These are phyloP conservation scores for Exophiala alcalophila DNA, from an alignment of 2,329 filamentous ascomycete species.

Conservation along the genomic window DNA sequence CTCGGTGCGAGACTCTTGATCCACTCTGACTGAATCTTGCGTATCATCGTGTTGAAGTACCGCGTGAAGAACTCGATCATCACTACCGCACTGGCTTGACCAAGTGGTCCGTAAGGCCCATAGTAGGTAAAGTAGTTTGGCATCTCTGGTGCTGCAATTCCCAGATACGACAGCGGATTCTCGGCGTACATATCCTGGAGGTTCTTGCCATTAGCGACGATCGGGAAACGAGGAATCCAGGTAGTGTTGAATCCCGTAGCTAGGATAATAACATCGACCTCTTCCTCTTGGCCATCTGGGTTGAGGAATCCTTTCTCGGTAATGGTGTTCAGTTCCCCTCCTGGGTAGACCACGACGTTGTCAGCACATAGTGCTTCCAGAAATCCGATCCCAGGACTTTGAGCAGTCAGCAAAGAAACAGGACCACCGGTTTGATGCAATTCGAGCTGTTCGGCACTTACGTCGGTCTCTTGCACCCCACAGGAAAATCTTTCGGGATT, in stretches of 20 bases:
- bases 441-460: too few species aligned
- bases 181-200: constrained; percentile 28
- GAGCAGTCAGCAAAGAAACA: too few species aligned
- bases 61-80: constrained; percentile 28
- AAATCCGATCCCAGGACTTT: constrained; percentile 42
- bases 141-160: constrained; percentile 25
- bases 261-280: constrained; percentile 30
- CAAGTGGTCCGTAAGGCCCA: constrained; percentile 31
- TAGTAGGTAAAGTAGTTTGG: constrained; percentile 37
- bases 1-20: constrained; percentile 33
- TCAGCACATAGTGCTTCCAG: constrained; percentile 55
- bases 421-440: too few species aligned
- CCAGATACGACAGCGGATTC: constrained; percentile 33
- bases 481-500: constrained; percentile 45
- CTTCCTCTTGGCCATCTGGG: constrained; percentile 12
- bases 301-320: constrained; percentile 13
- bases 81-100: constrained; percentile 31
- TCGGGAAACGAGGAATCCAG: constrained; percentile 9
- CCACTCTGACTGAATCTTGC: constrained; percentile 34
- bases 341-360: constrained; percentile 59
- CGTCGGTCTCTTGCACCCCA: constrained; percentile 43
- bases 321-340: constrained; percentile 29
- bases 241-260: constrained; percentile 29
- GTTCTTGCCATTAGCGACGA: constrained; percentile 11
- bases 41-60: constrained; percentile 33